A percentile compares a stretch with the other conserved stretches of the same genome.
Evolutionary conservation across 1,139 yeast species (phyloP).

Genomic region (Yamadazyma triangularis): DNA sequence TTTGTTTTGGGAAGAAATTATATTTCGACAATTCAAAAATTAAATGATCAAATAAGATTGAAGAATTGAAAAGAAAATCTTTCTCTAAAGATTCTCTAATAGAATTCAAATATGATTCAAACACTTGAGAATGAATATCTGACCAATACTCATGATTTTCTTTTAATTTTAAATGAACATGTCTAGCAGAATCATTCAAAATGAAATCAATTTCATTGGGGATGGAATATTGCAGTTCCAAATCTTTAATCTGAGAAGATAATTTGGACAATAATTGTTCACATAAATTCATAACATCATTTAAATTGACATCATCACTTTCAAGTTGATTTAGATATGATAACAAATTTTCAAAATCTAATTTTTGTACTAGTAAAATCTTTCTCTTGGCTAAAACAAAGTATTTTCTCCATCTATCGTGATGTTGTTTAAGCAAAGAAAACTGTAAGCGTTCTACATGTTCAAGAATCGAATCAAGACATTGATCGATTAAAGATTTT

Average conservation of each 20-base stretch:
- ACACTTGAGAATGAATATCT: constrained; percentile 34
- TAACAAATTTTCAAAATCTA: constrained; percentile 31
- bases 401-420: constrained; percentile 44
- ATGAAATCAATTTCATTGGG: constrained; percentile 51
- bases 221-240: constrained; percentile 47
- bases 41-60: constrained; percentile 43
- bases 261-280: constrained; percentile 26
- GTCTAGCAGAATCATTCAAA: constrained; percentile 36
- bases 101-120: constrained; percentile 35
- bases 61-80: constrained; percentile 52
- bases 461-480: constrained; percentile 35
- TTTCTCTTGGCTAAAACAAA: constrained; percentile 58
- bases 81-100: constrained; percentile 46
- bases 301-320: not conserved
- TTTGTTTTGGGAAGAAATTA: constrained; percentile 15
- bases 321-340: constrained; percentile 2
- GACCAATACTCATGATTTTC: constrained; percentile 54
- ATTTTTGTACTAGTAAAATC: constrained; percentile 40
- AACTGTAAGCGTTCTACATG: constrained; percentile 33
- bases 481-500: constrained; percentile 25
- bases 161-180: constrained; percentile 38
- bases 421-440: constrained; percentile 36
- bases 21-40: constrained; percentile 25
- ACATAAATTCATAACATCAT: constrained; percentile 14
- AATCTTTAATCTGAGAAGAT: constrained; percentile 39